phyloP scores from a whole-genome alignment of 2,329 filamentous ascomycete genomes.

The Fusarium musae region DNA sequence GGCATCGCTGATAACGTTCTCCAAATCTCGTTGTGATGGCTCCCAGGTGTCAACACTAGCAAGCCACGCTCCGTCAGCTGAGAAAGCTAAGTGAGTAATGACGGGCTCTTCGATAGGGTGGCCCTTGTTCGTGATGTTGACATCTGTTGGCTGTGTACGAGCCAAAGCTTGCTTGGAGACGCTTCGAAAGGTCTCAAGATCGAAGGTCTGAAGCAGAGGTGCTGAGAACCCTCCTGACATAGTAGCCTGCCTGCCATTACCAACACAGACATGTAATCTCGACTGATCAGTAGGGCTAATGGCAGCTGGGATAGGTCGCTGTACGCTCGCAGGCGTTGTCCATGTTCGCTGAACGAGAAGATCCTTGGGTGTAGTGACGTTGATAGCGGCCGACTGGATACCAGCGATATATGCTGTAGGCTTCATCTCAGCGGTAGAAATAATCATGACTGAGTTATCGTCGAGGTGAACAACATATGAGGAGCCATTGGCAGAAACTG shows the following conservation, averaged over 20 bases:
- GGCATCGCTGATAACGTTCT: conserved; percentile 52
- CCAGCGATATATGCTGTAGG: conserved; percentile 87
- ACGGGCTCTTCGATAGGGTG: conserved; percentile 80
- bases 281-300: conserved; percentile 72
- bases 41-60: conserved; percentile 93
- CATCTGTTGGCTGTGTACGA: conserved; percentile 85
- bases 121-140: conserved; percentile 79
- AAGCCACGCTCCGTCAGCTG: conserved; percentile 86
- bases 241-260: conserved; percentile 67
- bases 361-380: conserved; percentile 62
- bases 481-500: conserved; percentile 81
- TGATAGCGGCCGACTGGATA: conserved; percentile 73
- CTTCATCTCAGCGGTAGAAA: conserved; percentile 90
- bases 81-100: conserved; percentile 79
- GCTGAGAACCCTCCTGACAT: conserved; percentile 63
- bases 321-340: conserved; percentile 55
- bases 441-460: conserved; percentile 90
- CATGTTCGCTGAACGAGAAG: conserved; percentile 64
- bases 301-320: conserved; percentile 66
- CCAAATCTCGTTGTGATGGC: conserved; percentile 75
- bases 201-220: conserved; percentile 82
- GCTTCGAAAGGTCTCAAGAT: conserved; percentile 81
- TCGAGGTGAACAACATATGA: conserved; percentile 87
- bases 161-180: conserved; percentile 89
- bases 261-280: conserved; percentile 75